A percentile compares a stretch with the other conserved stretches of the same genome.
Evolutionary conservation across 768 basidiomycete species (phyloP).

Genomic region (Termitomyces bulborhizus): DNA sequence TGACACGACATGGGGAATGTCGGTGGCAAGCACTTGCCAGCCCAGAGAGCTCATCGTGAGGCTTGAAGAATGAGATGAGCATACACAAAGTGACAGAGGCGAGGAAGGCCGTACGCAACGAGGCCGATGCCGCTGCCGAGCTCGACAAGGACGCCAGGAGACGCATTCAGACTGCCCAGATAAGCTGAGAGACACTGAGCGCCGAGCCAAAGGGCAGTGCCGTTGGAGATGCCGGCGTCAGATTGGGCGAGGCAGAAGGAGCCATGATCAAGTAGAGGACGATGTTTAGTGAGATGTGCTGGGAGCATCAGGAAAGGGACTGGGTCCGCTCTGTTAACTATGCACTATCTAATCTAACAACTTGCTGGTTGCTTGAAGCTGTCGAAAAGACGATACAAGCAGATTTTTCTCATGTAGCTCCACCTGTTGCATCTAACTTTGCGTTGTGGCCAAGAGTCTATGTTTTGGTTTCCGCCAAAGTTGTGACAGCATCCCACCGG

Average conservation of each 20-base stretch:
- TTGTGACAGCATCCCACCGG: too few species aligned
- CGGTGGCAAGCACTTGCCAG: constrained; percentile 75
- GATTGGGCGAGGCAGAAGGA: constrained; percentile 48
- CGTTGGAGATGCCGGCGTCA: constrained; percentile 62
- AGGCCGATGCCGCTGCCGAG: constrained; percentile 82
- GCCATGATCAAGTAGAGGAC: not conserved
- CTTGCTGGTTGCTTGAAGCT: too few species aligned
- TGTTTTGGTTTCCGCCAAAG: too few species aligned
- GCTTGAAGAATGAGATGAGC: constrained; percentile 22
- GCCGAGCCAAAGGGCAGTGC: constrained; percentile 81
- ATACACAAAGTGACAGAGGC: not conserved
- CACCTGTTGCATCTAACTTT: too few species aligned
- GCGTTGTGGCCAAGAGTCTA: too few species aligned
- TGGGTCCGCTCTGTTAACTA: too few species aligned
- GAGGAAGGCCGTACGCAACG: constrained; percentile 48
- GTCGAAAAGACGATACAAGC: too few species aligned
- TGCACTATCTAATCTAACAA: too few species aligned
- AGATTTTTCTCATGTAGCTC: too few species aligned
- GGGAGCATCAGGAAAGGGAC: too few species aligned
- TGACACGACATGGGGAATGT: constrained; percentile 56
- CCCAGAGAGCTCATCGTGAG: constrained; percentile 63
- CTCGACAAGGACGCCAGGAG: constrained; percentile 50
- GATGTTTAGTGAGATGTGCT: constrained; percentile 14
- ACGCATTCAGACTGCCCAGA: constrained; percentile 33
- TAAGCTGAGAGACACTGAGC: constrained; percentile 70